These are phyloP conservation scores for Globisporangium lucens DNA, from an alignment of 352 stramenopile genomes.

Conservation along the genomic window DNA sequence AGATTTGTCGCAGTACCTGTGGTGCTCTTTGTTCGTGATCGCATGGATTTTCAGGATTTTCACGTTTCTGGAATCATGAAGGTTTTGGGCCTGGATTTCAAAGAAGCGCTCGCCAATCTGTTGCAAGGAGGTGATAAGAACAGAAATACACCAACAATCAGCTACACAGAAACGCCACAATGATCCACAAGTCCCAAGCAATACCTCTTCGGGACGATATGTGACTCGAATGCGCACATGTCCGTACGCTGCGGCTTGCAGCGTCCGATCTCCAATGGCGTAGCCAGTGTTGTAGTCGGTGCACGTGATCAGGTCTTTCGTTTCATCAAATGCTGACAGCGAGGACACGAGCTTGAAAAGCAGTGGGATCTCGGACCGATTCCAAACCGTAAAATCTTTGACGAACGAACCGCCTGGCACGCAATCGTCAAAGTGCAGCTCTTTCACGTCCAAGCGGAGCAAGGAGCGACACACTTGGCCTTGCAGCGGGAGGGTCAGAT, in stretches of 20 bases:
- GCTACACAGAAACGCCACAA: background rate
- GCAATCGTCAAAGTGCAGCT: slow-evolving; percentile 88
- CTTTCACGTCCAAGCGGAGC: slow-evolving; percentile 81
- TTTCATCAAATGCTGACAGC: slow-evolving; percentile 60
- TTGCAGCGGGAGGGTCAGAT: slow-evolving; percentile 77
- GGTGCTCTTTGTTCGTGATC: slow-evolving; percentile 87
- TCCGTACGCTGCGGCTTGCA: slow-evolving; percentile 79
- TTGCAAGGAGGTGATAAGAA: slow-evolving; percentile 9
- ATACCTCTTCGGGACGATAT: slow-evolving; percentile 77
- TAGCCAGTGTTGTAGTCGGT: slow-evolving; percentile 88
- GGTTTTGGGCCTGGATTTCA: slow-evolving; percentile 84
- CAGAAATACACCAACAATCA: background rate
- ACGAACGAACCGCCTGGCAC: slow-evolving; percentile 84
- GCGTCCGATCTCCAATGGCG: slow-evolving; percentile 72
- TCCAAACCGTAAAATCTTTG: slow-evolving; percentile 90
- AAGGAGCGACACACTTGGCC: slow-evolving; percentile 82
- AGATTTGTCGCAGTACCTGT: slow-evolving; percentile 43
- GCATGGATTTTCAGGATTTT: slow-evolving; percentile 86
- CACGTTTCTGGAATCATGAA: slow-evolving; percentile 82
- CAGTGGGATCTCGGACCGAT: slow-evolving; percentile 85
- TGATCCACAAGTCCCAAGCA: background rate
- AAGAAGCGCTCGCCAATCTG: slow-evolving; percentile 85
- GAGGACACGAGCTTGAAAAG: slow-evolving; percentile 84
- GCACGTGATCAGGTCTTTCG: slow-evolving; percentile 70
- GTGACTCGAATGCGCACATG: slow-evolving; percentile 86